Evolutionary conservation across 2,329 filamentous ascomycete genomes (phyloP).

Genomic region (Emydomyces testavorans): DNA sequence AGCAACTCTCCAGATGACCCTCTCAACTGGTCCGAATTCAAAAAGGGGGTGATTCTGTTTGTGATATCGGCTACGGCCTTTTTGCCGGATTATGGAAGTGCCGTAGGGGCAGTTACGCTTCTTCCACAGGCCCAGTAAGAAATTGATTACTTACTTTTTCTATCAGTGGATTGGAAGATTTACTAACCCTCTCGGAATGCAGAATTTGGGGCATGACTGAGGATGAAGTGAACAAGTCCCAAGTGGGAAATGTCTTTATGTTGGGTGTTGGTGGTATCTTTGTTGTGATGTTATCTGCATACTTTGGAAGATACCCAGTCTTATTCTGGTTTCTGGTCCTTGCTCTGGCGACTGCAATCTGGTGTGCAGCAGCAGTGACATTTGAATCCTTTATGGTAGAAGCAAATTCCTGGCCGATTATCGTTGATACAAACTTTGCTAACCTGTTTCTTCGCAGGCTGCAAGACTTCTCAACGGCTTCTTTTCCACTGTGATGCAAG

Average conservation of each 20-base stretch:
- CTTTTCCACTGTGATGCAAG: slow-evolving; percentile 35
- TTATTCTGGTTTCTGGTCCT: slow-evolving; percentile 33
- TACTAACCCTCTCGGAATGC: not conserved
- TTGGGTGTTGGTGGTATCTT: slow-evolving; percentile 34
- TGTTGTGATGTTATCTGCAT: slow-evolving; percentile 33
- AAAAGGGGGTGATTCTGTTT: slow-evolving; percentile 29
- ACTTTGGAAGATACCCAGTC: slow-evolving; percentile 37
- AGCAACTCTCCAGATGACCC: slow-evolving; percentile 29
- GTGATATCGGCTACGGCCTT: slow-evolving; percentile 31
- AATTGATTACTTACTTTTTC: slow-evolving; percentile 5
- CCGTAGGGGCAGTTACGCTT: slow-evolving; percentile 32
- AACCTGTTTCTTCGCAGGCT: slow-evolving; percentile 17
- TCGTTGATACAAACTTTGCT: not conserved
- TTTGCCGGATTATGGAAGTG: slow-evolving; percentile 35
- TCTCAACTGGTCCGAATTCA: slow-evolving; percentile 28
- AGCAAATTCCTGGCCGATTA: not conserved
- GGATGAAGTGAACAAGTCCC: slow-evolving; percentile 31
- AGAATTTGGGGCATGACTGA: slow-evolving; percentile 30
- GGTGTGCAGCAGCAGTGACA: slow-evolving; percentile 28
- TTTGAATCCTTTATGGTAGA: slow-evolving; percentile 31
- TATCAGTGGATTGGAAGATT: not conserved
- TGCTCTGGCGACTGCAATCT: slow-evolving; percentile 30
- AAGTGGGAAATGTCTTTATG: slow-evolving; percentile 37
- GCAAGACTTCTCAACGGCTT: slow-evolving; percentile 37
- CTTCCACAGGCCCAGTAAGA: slow-evolving; percentile 28